Conservation (phyloP, 441 rosid species). For the Gossypium schwendimanii region DNA sequence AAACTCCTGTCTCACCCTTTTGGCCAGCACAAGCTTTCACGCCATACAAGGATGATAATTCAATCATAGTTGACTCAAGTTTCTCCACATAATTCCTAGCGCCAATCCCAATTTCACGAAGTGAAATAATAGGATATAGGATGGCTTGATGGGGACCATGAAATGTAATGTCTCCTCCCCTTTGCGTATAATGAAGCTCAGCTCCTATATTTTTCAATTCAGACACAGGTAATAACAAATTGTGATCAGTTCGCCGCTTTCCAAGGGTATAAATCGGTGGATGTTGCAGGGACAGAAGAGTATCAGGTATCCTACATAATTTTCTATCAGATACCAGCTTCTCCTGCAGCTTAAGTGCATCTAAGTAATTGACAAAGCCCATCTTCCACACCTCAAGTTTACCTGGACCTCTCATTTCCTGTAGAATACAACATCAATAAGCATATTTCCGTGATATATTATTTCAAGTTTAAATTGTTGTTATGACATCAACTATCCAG, state of each 20-base stretch:
- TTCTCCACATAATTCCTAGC: conserved; percentile 78
- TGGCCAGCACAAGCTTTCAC: conserved; percentile 62
- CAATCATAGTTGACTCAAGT: conserved; percentile 72
- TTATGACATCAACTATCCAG: conserved; percentile 5
- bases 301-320: conserved; percentile 49
- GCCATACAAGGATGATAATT: conserved; percentile 57
- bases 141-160: conserved; percentile 87
- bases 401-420: conserved; percentile 57
- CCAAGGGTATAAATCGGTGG: conserved; percentile 88
- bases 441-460: background rate
- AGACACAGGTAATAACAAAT: conserved; percentile 49
- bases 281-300: conserved; percentile 69
- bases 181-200: conserved; percentile 74
- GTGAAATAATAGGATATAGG: conserved; percentile 71
- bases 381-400: conserved; percentile 67
- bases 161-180: conserved; percentile 93
- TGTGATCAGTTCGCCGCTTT: conserved; percentile 70
- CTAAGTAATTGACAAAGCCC: conserved; percentile 65
- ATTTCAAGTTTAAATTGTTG: background rate
- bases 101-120: conserved; percentile 64
- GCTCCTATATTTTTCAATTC: conserved; percentile 68
- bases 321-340: conserved; percentile 54
- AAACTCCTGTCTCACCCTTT: conserved; percentile 75
- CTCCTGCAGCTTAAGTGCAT: conserved; percentile 78
- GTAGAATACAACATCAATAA: conserved; percentile 19